Conservation (phyloP, 192 early-diverging fungal genomes). For the Entomortierella beljakovae region DNA sequence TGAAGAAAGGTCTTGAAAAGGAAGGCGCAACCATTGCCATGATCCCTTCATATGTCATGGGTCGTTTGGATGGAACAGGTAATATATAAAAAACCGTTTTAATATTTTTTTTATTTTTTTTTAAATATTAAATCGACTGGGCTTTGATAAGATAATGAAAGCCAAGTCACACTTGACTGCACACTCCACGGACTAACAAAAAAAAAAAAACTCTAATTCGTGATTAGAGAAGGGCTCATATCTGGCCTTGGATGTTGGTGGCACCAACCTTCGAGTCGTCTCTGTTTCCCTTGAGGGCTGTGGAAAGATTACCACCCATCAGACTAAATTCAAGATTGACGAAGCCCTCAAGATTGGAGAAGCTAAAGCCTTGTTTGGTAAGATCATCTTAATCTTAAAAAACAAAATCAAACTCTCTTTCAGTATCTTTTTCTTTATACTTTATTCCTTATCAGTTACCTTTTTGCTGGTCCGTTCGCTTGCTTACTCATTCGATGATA, state of each 20-base stretch:
- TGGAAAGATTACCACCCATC: constrained; percentile 75
- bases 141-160: not conserved
- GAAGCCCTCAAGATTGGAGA: constrained; percentile 68
- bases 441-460: not conserved
- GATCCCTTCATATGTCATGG: constrained; percentile 88
- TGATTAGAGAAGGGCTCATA: constrained; percentile 78
- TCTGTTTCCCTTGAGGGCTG: constrained; percentile 83
- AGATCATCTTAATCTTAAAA: not conserved
- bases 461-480: too few species aligned
- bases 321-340: constrained; percentile 77
- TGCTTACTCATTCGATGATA: too few species aligned
- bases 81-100: not conserved
- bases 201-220: not conserved
- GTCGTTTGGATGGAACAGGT: constrained; percentile 33
- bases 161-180: too few species aligned
- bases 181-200: too few species aligned
- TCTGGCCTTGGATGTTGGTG: constrained; percentile 94
- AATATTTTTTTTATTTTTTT: not conserved
- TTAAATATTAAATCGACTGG: not conserved
- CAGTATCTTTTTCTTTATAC: not conserved
- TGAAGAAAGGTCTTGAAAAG: constrained; percentile 71
- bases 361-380: constrained; percentile 62
- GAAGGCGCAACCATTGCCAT: constrained; percentile 75
- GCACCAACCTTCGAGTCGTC: constrained; percentile 93
- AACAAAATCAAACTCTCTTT: not conserved